These are phyloP conservation scores for Debaryomyces sp. DNA, from an alignment of 1,139 yeast genomes.

Conservation along the genomic window DNA sequence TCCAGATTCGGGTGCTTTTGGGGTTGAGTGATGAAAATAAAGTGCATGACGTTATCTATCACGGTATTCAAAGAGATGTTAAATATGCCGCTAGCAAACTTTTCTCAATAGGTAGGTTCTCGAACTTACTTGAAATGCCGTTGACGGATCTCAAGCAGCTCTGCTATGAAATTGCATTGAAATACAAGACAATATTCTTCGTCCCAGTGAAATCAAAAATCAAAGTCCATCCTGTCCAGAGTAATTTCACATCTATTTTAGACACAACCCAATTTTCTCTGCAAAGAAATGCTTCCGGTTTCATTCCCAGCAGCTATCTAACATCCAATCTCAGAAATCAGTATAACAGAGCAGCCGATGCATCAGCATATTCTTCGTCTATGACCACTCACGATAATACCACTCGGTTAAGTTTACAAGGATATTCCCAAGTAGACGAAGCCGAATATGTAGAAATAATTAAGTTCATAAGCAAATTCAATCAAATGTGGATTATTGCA, in stretches of 20 bases:
- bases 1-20: constrained; percentile 18
- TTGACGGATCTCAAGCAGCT: constrained; percentile 23
- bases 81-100: constrained; percentile 14
- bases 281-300: not conserved
- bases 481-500: constrained; percentile 29
- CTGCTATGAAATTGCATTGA: constrained; percentile 23
- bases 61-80: constrained; percentile 13
- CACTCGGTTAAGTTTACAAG: constrained; percentile 6
- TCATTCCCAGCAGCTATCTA: not conserved
- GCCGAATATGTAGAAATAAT: constrained; percentile 12
- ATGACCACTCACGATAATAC: not conserved
- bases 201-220: constrained; percentile 15
- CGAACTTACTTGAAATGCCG: constrained; percentile 19
- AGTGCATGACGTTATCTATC: constrained; percentile 14
- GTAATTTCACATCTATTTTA: not conserved
- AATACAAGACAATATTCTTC: constrained; percentile 22
- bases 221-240: not conserved
- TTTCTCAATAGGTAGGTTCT: constrained; percentile 8
- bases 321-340: not conserved
- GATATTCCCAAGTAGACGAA: constrained; percentile 7
- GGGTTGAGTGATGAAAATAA: constrained; percentile 12
- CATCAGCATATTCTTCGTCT: not conserved
- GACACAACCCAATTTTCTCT: not conserved
- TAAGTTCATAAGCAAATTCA: constrained; percentile 18
- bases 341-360: not conserved